Percentiles rank a stretch among this genome's conserved stretches.
Conservation (phyloP, 2,329 filamentous ascomycete genomes). For the Coniochaeta hoffmannii region DNA sequence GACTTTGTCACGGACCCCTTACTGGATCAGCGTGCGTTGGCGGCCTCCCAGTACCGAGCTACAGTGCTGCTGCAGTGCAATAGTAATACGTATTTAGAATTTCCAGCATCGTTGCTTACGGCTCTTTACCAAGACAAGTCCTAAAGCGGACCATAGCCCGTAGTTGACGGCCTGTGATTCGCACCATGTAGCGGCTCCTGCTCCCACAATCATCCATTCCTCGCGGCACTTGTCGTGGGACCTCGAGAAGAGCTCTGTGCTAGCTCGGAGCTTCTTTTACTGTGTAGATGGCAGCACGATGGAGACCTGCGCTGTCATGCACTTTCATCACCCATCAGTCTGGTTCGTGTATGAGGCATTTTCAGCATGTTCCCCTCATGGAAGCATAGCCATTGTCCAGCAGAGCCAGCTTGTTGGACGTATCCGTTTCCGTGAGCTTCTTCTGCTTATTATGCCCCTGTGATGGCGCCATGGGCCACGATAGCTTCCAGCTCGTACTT, state of each 20-base stretch:
- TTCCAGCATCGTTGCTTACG: neutral
- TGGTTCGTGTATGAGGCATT: constrained; percentile 4
- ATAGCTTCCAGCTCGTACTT: neutral
- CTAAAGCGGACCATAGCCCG: neutral
- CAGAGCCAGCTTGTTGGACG: neutral
- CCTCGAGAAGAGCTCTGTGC: neutral
- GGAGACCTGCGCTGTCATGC: neutral
- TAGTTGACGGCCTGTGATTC: neutral
- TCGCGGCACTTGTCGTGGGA: neutral
- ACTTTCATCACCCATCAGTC: constrained; percentile 1
- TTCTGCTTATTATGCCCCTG: too few species aligned
- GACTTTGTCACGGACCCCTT: too few species aligned
- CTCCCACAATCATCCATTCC: neutral
- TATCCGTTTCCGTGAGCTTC: neutral
- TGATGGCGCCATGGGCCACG: neutral
- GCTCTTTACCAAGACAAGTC: neutral
- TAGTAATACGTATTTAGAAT: neutral
- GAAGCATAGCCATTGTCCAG: neutral
- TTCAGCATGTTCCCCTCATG: neutral
- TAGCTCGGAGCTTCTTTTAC: neutral
- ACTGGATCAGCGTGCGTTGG: too few species aligned
- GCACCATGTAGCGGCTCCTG: neutral
- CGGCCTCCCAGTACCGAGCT: too few species aligned
- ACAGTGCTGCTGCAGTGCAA: too few species aligned
- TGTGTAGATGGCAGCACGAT: too few species aligned